phyloP scores from a whole-genome alignment of 139 green algal genomes.

The Closterium sp. region DNA sequence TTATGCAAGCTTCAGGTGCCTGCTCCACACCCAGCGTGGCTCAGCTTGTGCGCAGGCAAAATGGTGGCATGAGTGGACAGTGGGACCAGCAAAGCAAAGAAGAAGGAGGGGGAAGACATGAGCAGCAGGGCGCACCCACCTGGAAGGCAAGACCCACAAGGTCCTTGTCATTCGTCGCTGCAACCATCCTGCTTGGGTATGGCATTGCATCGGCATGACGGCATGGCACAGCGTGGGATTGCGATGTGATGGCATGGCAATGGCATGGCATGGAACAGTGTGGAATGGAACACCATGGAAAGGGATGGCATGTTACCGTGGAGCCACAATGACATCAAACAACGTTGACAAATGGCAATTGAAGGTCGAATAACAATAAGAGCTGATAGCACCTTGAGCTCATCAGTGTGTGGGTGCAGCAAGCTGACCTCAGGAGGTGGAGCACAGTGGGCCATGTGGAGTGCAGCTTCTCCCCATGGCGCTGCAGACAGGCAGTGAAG shows the following conservation, averaged over 20 bases:
- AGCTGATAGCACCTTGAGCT: not conserved
- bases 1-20: too few species aligned
- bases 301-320: too few species aligned
- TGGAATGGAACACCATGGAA: not conserved
- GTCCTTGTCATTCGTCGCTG: not conserved
- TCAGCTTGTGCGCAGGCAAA: too few species aligned
- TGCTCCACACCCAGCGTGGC: too few species aligned
- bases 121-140: not conserved
- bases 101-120: not conserved
- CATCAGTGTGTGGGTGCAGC: not conserved
- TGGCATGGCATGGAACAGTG: not conserved
- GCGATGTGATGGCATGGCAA: too few species aligned
- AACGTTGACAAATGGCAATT: not conserved
- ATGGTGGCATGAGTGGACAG: too few species aligned
- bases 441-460: slow-evolving; percentile 45
- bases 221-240: too few species aligned
- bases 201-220: not conserved
- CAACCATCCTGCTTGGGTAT: not conserved
- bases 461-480: slow-evolving; percentile 47
- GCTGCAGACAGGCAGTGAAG: not conserved
- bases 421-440: slow-evolving; percentile 24
- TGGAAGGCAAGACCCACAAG: not conserved
- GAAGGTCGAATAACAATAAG: not conserved
- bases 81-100: not conserved
- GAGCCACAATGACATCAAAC: too few species aligned